These are phyloP conservation scores for Thielaviopsis ethacetica DNA, from an alignment of 2,329 filamentous ascomycete genomes.

Conservation along the genomic window DNA sequence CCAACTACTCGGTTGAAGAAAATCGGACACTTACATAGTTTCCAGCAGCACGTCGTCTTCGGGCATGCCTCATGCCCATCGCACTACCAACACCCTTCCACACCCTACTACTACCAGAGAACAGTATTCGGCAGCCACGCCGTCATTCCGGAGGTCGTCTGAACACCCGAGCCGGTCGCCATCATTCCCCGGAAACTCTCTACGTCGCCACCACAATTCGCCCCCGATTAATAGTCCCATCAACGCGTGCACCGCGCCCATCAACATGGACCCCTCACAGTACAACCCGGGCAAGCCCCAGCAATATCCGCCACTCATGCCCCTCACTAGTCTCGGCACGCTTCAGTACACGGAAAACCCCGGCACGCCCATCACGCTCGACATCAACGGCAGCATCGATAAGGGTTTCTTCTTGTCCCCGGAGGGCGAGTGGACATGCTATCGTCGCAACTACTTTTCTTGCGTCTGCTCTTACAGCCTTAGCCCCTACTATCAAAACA, in stretches of 20 bases:
- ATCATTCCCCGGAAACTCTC: slow-evolving; percentile 27
- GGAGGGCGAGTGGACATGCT: slow-evolving; percentile 85
- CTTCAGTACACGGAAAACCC: slow-evolving; percentile 41
- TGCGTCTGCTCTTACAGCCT: slow-evolving; percentile 67
- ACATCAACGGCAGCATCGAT: slow-evolving; percentile 67
- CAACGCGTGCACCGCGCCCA: slow-evolving; percentile 26
- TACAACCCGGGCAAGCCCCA: slow-evolving; percentile 23
- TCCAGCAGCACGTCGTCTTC: slow-evolving; percentile 32
- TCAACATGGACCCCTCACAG: slow-evolving; percentile 33
- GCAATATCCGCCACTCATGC: slow-evolving; percentile 36
- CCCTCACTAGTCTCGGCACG: slow-evolving; percentile 37
- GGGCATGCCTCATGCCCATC: slow-evolving; percentile 42
- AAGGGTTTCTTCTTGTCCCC: slow-evolving; percentile 67
- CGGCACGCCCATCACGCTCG: slow-evolving; percentile 42
- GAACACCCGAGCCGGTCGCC: slow-evolving; percentile 36
- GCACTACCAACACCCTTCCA: slow-evolving; percentile 33
- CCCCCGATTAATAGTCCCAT: slow-evolving; percentile 33
- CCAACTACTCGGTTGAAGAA: not conserved
- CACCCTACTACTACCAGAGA: slow-evolving; percentile 36
- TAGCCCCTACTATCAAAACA: slow-evolving; percentile 34
- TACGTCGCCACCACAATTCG: slow-evolving; percentile 36
- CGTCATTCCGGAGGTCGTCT: slow-evolving; percentile 31
- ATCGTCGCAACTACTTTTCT: slow-evolving; percentile 80
- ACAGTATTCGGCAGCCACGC: slow-evolving; percentile 34
- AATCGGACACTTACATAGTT: slow-evolving; percentile 20